These are phyloP conservation scores for Aspergillus fijiensis DNA, from an alignment of 2,329 filamentous ascomycete genomes.

Conservation along the genomic window DNA sequence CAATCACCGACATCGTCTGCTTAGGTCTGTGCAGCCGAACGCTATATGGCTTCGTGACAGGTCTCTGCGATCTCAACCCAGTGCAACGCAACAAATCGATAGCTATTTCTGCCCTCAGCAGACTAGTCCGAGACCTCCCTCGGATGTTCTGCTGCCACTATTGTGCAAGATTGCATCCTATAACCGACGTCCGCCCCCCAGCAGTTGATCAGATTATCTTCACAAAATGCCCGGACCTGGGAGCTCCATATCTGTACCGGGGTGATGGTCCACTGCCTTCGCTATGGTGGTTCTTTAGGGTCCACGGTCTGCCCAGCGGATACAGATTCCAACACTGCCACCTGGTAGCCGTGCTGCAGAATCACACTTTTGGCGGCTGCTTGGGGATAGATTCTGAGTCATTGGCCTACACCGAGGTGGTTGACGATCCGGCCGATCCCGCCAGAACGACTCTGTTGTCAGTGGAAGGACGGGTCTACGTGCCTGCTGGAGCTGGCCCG, in stretches of 20 bases:
- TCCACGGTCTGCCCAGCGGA: too few relatives aligned
- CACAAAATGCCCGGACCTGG: too few relatives aligned
- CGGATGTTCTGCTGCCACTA: conserved; percentile 1
- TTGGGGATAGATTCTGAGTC: neutral
- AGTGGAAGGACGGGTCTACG: conserved; percentile 1
- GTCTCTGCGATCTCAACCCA: neutral
- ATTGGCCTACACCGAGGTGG: conserved; percentile 1
- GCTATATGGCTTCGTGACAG: too few relatives aligned
- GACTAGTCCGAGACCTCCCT: neutral
- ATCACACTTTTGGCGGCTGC: neutral
- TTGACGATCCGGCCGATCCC: neutral
- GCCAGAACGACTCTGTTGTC: neutral
- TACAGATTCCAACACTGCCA: too few relatives aligned
- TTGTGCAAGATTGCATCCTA: neutral
- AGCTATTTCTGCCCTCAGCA: neutral
- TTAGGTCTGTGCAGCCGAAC: too few relatives aligned
- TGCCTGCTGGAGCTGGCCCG: neutral
- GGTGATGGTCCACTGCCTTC: too few relatives aligned
- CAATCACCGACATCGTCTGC: too few relatives aligned
- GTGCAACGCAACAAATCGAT: neutral
- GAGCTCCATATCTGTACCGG: too few relatives aligned
- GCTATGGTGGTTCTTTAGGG: too few relatives aligned
- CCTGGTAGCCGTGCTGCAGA: too few relatives aligned
- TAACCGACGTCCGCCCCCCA: neutral
- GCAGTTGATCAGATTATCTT: neutral